Conservation (phyloP, 305 asterid species). For the Fraxinus ornus region DNA sequence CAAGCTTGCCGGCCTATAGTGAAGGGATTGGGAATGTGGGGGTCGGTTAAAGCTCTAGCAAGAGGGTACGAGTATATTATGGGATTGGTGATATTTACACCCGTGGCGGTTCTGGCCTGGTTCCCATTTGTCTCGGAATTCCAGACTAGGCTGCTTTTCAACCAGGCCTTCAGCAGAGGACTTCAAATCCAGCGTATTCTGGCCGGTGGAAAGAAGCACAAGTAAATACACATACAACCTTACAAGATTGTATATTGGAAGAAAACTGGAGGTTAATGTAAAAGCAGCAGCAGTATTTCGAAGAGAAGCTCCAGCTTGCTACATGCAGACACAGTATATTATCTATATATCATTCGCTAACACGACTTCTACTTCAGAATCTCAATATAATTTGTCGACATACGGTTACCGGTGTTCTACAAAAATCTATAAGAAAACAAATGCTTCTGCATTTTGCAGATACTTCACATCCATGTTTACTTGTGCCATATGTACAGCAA, state of each 20-base stretch:
- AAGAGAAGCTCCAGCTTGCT: background rate
- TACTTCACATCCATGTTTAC: background rate
- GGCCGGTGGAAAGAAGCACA: slow-evolving; percentile 63
- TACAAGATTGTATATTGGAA: background rate
- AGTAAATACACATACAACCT: slow-evolving; percentile 21
- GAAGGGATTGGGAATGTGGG: slow-evolving; percentile 59
- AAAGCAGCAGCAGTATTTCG: background rate
- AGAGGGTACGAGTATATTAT: slow-evolving; percentile 64
- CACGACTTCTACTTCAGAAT: background rate
- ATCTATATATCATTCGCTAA: background rate
- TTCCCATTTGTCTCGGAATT: slow-evolving; percentile 63
- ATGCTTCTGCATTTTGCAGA: background rate
- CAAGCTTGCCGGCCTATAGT: slow-evolving; percentile 58
- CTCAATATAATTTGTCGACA: background rate
- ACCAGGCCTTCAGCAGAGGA: slow-evolving; percentile 79
- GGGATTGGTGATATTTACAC: slow-evolving; percentile 50
- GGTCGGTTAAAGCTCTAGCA: slow-evolving; percentile 61
- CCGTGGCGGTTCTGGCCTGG: slow-evolving; percentile 61
- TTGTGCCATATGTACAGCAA: background rate
- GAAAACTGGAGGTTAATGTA: background rate
- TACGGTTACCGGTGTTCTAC: background rate
- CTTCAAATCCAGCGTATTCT: slow-evolving; percentile 61
- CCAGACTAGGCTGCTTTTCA: slow-evolving; percentile 68
- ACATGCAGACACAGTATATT: background rate
- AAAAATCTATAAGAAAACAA: background rate